Base-by-base conservation (phyloP, 208 protist species). In the Strigomonas galati region DNA sequence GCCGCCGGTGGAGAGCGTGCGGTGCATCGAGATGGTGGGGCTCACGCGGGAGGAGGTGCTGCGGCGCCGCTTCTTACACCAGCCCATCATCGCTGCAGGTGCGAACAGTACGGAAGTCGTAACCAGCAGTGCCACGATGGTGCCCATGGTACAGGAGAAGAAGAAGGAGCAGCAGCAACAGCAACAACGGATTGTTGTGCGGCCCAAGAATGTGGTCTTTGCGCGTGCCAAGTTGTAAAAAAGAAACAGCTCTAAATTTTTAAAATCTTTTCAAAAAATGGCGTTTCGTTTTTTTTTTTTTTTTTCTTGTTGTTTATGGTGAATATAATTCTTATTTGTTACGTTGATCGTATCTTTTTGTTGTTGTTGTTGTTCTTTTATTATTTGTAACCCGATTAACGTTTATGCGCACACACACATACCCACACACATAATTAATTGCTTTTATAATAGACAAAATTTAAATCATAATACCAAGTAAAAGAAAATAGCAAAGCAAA, bases 1-100 rank as follows among this genome's bases (percentile, higher is more conserved):
- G 69, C 70, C 79, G 32, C 49, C 78, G 35, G 67, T 81, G 52
- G 89, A 94, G 58, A 82, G 84, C 40, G 28, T 90, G 17, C 67
- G 72, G 51, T 70, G 74, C 35, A 72, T 92, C 67, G 76, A 85
- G 40, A 40, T 48, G 7, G 17, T 89, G 1, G 85, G 82, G 1
- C 62, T 82, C 40, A 78, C 79, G 15, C 84, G 84, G 2, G 67
- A 67, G 10, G 79, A 93, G 57, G 72, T 83, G 57, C 67, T 90
- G 58, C 51, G 48, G 27, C 78, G 72, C 30, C 67, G 69, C 48
- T 72, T 27, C 26, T 17, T 27, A 17, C 46, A 35, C 4, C 40
- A 55, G 56, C 53, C 21, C 24, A 14, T 28, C 24, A 21, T 28
- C 24, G 21, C 12, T 2, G n/a, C 17, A 27, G 28, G n/a, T n/a